Evolutionary conservation across 306 rosid genomes (phyloP).

Genomic region (Trifolium subterraneum): DNA sequence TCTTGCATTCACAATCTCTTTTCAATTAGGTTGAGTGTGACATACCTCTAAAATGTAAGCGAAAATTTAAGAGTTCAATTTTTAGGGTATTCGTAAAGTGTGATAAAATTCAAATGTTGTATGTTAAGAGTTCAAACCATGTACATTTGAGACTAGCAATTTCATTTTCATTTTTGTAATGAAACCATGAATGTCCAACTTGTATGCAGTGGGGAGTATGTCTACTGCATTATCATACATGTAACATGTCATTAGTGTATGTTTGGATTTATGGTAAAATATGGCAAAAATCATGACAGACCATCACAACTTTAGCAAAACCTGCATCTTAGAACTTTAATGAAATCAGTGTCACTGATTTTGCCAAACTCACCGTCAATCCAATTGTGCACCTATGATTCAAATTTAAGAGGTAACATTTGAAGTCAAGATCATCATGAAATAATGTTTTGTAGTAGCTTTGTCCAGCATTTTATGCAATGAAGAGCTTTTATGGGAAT

Average conservation of each 20-base stretch:
- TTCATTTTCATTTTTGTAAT: neutral
- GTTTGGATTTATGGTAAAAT: too few species aligned
- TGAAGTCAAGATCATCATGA: neutral
- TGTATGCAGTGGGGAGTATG: too few species aligned
- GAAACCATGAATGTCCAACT: neutral
- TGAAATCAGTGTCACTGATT: too few species aligned
- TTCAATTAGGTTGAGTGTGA: constrained; percentile 19
- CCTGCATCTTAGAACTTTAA: too few species aligned
- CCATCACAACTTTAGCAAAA: too few species aligned
- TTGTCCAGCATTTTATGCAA: constrained; percentile 8
- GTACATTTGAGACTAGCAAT: constrained; percentile 24
- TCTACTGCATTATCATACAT: too few species aligned
- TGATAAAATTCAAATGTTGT: neutral
- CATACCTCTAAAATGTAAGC: constrained; percentile 25
- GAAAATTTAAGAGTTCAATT: constrained; percentile 6
- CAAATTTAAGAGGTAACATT: neutral
- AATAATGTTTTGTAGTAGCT: constrained; percentile 11
- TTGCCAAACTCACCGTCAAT: too few species aligned
- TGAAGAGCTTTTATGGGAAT: constrained; percentile 15
- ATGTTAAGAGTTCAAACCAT: constrained; percentile 19
- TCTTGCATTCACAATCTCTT: constrained; percentile 37
- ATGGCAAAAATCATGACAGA: too few species aligned
- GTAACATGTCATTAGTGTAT: too few species aligned
- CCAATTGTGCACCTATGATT: neutral
- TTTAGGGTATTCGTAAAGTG: neutral